Evolutionary conservation across 2,329 filamentous ascomycete species (phyloP).

Genomic region (Tolypocladium cylindrosporum): DNA sequence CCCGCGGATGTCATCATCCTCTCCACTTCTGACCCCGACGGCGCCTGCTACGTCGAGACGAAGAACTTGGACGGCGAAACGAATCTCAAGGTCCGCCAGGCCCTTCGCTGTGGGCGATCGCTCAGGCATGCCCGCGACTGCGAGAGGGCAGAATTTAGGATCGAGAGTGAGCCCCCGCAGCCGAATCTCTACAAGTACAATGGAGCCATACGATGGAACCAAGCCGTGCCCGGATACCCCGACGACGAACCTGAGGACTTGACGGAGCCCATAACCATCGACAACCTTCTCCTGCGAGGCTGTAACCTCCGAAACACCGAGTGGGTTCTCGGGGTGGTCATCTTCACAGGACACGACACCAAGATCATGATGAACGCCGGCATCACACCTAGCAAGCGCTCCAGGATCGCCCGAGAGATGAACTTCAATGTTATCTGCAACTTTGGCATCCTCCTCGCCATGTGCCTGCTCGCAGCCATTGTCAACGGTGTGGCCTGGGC

Average conservation of each 20-base stretch:
- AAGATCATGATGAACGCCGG: constrained; percentile 99
- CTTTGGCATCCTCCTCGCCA: constrained; percentile 77
- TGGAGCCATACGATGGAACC: constrained; percentile 78
- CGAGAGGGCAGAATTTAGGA: constrained; percentile 74
- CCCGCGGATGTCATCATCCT: constrained; percentile 89
- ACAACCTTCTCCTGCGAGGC: constrained; percentile 87
- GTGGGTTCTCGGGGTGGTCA: constrained; percentile 84
- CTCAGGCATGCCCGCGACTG: constrained; percentile 88
- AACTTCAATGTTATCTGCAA: constrained; percentile 98
- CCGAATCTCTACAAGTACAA: constrained; percentile 94
- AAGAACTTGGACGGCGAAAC: constrained; percentile 98
- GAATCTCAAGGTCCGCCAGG: constrained; percentile 89
- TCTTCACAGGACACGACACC: constrained; percentile 92
- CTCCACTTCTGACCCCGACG: constrained; percentile 86
- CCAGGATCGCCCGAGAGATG: constrained; percentile 81
- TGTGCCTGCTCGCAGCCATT: constrained; percentile 81
- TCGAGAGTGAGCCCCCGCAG: constrained; percentile 87
- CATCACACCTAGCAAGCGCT: constrained; percentile 86
- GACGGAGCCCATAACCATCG: constrained; percentile 88
- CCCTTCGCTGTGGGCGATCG: constrained; percentile 72
- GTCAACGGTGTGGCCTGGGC: constrained; percentile 78
- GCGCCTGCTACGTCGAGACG: constrained; percentile 93
- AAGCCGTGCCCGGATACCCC: constrained; percentile 54
- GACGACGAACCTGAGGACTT: constrained; percentile 60
- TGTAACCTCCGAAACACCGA: constrained; percentile 93